phyloP scores from a whole-genome alignment of 148 eudicot genomes.

The Gaultheria prostrata region DNA sequence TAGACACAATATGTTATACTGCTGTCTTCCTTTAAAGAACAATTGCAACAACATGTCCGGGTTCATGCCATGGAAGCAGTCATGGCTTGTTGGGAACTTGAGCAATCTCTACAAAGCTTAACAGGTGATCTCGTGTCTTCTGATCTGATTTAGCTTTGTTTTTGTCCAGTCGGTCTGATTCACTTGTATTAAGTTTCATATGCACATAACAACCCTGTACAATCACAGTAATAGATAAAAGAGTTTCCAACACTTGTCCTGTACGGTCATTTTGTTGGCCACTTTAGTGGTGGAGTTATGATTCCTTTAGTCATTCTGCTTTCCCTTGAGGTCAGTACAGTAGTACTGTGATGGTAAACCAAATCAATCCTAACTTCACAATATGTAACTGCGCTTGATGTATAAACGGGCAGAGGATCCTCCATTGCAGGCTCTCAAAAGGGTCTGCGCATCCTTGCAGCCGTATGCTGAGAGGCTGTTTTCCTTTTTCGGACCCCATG shows the following conservation, averaged over 20 bases:
- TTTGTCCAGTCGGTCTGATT: neutral
- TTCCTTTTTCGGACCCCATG: neutral
- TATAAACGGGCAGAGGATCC: neutral
- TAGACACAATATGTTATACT: constrained; percentile 89
- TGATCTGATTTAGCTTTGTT: neutral
- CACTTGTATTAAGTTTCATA: neutral
- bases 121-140: constrained; percentile 47
- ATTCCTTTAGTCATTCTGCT: neutral
- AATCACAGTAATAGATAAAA: neutral
- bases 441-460: neutral
- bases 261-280: neutral
- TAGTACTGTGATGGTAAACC: neutral
- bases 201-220: neutral
- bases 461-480: neutral
- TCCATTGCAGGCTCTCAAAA: neutral
- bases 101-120: constrained; percentile 92
- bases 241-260: neutral
- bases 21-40: constrained; percentile 90
- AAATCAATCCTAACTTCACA: neutral
- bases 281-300: neutral
- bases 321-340: neutral
- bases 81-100: constrained; percentile 99
- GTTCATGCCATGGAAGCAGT: constrained; percentile 99
- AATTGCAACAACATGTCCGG: constrained; percentile 92
- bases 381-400: neutral